These are phyloP conservation scores for Erodium texanum DNA, from an alignment of 441 rosid species.

Conservation along the genomic window DNA sequence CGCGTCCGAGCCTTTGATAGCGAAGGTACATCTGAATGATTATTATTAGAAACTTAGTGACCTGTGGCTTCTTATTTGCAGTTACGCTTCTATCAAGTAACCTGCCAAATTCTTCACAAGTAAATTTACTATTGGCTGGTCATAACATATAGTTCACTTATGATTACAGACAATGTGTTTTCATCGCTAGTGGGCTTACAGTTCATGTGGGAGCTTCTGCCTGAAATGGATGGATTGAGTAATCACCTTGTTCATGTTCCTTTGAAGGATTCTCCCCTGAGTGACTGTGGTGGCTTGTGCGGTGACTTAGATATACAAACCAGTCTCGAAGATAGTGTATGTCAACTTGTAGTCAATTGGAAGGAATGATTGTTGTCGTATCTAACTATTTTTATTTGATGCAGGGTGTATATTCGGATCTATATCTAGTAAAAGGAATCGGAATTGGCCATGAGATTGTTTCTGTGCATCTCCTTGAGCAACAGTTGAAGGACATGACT, in stretches of 20 bases:
- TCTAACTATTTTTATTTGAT: conserved; percentile 18
- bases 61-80: background rate
- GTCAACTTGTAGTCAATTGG: conserved; percentile 22
- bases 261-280: conserved; percentile 84
- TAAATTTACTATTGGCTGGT: background rate
- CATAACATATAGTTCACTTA: conserved; percentile 10
- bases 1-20: conserved; percentile 78
- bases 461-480: conserved; percentile 74
- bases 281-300: conserved; percentile 85
- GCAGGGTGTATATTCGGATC: conserved; percentile 90
- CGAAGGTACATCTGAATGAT: conserved; percentile 45
- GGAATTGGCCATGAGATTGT: conserved; percentile 85
- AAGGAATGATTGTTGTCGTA: conserved; percentile 10
- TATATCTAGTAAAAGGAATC: conserved; percentile 76
- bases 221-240: conserved; percentile 45
- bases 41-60: background rate
- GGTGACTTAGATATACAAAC: conserved; percentile 83
- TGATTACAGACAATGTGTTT: conserved; percentile 71
- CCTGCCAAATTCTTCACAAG: too few relatives aligned
- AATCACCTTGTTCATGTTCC: conserved; percentile 93
- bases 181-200: conserved; percentile 90
- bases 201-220: conserved; percentile 74
- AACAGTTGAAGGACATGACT: conserved; percentile 46
- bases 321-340: conserved; percentile 76
- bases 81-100: too few relatives aligned